Conservation (phyloP, 2,329 filamentous ascomycete species). For the Fusarium sp. region DNA sequence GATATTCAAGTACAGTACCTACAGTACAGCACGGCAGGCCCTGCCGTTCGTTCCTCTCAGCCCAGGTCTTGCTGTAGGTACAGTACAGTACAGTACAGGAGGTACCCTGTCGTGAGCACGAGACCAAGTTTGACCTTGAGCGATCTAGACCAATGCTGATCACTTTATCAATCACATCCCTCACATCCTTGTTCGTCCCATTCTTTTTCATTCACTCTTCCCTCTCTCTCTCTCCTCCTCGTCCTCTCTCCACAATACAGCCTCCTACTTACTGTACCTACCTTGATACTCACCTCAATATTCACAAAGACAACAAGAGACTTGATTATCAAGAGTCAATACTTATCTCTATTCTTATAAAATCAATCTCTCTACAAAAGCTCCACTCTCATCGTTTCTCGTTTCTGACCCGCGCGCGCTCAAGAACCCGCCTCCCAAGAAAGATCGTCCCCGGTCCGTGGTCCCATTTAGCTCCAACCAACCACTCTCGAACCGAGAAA, state of each 20-base stretch:
- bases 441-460: constrained; percentile 32
- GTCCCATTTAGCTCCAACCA: constrained; percentile 19
- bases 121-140: constrained; percentile 22
- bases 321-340: background rate
- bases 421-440: constrained; percentile 6
- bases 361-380: background rate
- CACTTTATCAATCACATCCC: constrained; percentile 25
- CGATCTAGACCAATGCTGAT: constrained; percentile 34
- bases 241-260: constrained; percentile 7
- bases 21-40: background rate
- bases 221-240: background rate
- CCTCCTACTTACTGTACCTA: background rate
- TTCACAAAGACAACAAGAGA: background rate
- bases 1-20: background rate
- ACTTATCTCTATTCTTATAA: background rate
- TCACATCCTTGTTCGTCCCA: constrained; percentile 6
- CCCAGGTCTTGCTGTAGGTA: background rate
- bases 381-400: background rate
- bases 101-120: constrained; percentile 19
- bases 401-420: constrained; percentile 6
- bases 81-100: background rate
- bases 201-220: background rate
- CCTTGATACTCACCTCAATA: background rate
- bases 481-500: constrained; percentile 19
- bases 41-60: background rate